Evolutionary conservation across 177 flowering plant species (phyloP), one percentile per base, ranked within the genome.

Genomic region (Vitis hybrid): DNA sequence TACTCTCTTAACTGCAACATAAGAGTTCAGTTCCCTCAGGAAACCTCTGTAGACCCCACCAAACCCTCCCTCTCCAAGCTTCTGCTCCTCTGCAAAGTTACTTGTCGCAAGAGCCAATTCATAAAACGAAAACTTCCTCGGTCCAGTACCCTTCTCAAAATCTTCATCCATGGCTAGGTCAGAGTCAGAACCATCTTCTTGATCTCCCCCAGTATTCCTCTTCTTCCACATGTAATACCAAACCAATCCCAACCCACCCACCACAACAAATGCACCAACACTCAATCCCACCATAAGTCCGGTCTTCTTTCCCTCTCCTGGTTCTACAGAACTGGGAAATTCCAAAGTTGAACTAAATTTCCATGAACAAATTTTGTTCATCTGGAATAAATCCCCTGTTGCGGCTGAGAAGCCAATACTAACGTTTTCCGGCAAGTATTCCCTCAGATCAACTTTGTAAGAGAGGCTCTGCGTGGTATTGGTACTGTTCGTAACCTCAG

Each of bases 361-460:
- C 88, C 88, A 83, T 2, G 85, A 80, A n/a, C 17, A 17, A 4
- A 83, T 58, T 0, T 0, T 70, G 62, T 78, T 67, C 2, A 15
- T n/a, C 53, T 59, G 72, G 0, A 54, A 11, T 0, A 0, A 27
- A 1, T 1, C 0, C 1, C 84, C 79, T 0, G 86, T 82, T 1
- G 82, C 61, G 8, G 81, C 82, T 1, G 86, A 78, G 57, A 84
- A 78, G 9, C 90, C 88, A 53, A 86, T 1, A 6, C 4, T 57
- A 21, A 79, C 83, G 48, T 52, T 51, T 35, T 80, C 80, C 0
- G 85, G 85, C 30, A 86, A 59, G 49, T 27, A 11, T 1, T 27
- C 2, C 17, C 58, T 73, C 65, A 84, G 58, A 77, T 84, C 83
- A 51, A 81, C 46, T 35, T 35, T 7, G 9, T 4, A 35, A 35